Evolutionary conservation across 2,329 filamentous ascomycete species (phyloP).

Genomic region (Scytalidium lignicola): DNA sequence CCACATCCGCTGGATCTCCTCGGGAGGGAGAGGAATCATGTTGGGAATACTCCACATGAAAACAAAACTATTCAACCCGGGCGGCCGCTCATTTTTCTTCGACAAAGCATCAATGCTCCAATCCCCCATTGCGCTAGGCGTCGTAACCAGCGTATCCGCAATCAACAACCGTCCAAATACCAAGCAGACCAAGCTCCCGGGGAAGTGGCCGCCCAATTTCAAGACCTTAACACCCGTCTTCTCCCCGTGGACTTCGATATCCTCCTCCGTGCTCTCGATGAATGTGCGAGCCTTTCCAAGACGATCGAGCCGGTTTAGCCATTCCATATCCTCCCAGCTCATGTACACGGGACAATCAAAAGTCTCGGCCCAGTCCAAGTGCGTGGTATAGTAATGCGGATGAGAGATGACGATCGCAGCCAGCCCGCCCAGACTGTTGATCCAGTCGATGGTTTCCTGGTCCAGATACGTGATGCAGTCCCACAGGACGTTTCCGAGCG

Average conservation of each 20-base stretch:
- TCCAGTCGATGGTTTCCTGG: slow-evolving; percentile 50
- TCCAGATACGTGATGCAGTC: slow-evolving; percentile 71
- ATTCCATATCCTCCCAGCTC: slow-evolving; percentile 57
- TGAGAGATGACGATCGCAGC: slow-evolving; percentile 71
- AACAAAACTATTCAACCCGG: slow-evolving; percentile 49
- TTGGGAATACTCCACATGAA: slow-evolving; percentile 79
- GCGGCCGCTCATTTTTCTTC: slow-evolving; percentile 32
- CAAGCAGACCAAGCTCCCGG: slow-evolving; percentile 64
- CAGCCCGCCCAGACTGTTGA: slow-evolving; percentile 60
- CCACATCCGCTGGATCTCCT: slow-evolving; percentile 66
- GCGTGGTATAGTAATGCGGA: slow-evolving; percentile 78
- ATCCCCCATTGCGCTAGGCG: slow-evolving; percentile 50
- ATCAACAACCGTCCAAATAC: slow-evolving; percentile 61
- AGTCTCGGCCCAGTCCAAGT: slow-evolving; percentile 64
- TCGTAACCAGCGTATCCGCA: slow-evolving; percentile 72
- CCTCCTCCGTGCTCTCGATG: slow-evolving; percentile 35
- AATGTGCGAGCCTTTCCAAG: slow-evolving; percentile 38
- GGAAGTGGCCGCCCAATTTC: slow-evolving; percentile 76
- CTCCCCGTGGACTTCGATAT: slow-evolving; percentile 32
- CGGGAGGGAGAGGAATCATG: slow-evolving; percentile 63
- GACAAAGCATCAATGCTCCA: slow-evolving; percentile 41
- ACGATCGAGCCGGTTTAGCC: slow-evolving; percentile 48
- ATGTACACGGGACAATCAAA: slow-evolving; percentile 70
- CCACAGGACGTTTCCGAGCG: slow-evolving; percentile 70
- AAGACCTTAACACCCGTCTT: slow-evolving; percentile 53